Evolutionary conservation across 441 rosid genomes (phyloP).

Genomic region (Adansonia gregorii): DNA sequence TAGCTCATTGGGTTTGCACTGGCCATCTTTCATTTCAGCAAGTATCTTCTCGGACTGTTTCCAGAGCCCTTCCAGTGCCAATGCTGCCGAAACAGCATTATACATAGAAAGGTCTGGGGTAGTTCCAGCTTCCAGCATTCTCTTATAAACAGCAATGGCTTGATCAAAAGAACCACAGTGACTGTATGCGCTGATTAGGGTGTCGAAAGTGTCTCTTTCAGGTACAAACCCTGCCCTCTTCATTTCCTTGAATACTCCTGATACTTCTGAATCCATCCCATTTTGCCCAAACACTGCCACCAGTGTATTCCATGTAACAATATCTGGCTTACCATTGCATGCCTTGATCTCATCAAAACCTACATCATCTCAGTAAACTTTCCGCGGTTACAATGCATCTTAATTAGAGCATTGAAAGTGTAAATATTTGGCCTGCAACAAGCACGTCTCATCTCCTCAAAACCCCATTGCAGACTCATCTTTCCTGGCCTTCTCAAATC

Average conservation of each 20-base stretch:
- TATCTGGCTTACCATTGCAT: conserved; percentile 66
- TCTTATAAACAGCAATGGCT: conserved; percentile 77
- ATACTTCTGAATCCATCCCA: conserved; percentile 84
- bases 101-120: conserved; percentile 86
- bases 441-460: conserved; percentile 71
- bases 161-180: conserved; percentile 85
- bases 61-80: conserved; percentile 96
- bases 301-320: conserved; percentile 94
- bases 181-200: conserved; percentile 86
- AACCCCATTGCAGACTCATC: conserved; percentile 73
- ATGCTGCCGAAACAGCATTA: conserved; percentile 86
- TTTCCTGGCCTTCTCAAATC: conserved; percentile 85
- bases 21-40: conserved; percentile 72
- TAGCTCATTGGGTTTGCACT: conserved; percentile 84
- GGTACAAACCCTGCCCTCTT: conserved; percentile 94
- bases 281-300: conserved; percentile 90
- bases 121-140: conserved; percentile 87
- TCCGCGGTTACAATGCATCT: conserved; percentile 90
- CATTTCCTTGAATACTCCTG: conserved; percentile 94
- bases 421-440: conserved; percentile 89
- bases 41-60: conserved; percentile 83
- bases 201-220: conserved; percentile 89
- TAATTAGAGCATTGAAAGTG: conserved; percentile 88
- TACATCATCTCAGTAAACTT: conserved; percentile 88
- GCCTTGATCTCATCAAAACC: conserved; percentile 78